Evolutionary conservation across 345 rosid genomes (phyloP).

Genomic region (Microcos paniculata): DNA sequence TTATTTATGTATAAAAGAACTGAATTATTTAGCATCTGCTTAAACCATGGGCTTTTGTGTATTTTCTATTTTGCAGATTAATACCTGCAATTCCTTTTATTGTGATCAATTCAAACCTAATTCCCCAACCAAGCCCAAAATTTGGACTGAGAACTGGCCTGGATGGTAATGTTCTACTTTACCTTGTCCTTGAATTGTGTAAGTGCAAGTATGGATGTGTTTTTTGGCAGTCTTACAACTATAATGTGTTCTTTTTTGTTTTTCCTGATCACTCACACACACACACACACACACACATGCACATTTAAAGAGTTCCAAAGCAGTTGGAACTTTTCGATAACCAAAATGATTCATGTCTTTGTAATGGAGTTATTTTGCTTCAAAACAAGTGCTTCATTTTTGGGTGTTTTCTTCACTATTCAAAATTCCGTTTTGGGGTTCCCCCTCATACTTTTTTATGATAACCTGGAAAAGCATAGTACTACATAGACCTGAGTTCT

Average conservation of each 20-base stretch:
- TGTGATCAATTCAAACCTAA: conserved; percentile 81
- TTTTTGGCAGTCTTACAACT: background rate
- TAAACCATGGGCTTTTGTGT: background rate
- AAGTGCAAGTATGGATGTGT: background rate
- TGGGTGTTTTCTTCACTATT: background rate
- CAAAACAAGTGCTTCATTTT: background rate
- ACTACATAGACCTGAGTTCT: background rate
- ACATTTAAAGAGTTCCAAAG: background rate
- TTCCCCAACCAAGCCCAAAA: conserved; percentile 81
- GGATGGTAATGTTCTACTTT: conserved; percentile 72
- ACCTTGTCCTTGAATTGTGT: background rate
- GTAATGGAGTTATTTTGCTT: background rate
- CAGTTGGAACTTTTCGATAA: background rate
- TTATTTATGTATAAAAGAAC: background rate
- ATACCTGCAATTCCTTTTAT: conserved; percentile 82
- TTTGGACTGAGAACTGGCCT: conserved; percentile 99
- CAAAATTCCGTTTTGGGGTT: background rate
- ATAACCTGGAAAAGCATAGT: background rate
- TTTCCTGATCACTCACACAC: background rate
- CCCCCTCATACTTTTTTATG: background rate
- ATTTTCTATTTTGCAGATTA: conserved; percentile 47
- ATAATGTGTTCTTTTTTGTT: background rate
- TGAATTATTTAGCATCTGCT: background rate
- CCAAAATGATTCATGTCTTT: background rate
- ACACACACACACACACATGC: too few species aligned